phyloP scores from a whole-genome alignment of 495 filamentous ascomycete species.

The Letharia lupina region DNA sequence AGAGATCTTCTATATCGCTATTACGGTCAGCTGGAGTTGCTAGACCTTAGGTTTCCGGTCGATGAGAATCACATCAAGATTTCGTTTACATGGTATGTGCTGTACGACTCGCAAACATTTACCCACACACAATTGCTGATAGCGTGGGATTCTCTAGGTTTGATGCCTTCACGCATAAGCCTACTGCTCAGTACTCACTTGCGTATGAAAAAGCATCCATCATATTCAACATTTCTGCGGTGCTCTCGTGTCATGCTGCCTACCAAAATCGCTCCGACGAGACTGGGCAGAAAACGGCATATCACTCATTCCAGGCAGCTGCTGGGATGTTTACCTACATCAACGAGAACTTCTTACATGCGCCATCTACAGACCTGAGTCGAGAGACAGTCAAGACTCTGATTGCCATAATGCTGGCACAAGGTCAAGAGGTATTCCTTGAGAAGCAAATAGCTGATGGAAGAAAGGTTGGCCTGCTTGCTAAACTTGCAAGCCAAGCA shows the following conservation, averaged over 20 bases:
- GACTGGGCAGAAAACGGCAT: constrained; percentile 85
- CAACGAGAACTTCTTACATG: constrained; percentile 98
- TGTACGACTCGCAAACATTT: not conserved
- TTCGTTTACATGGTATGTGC: constrained; percentile 84
- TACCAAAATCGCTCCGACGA: constrained; percentile 89
- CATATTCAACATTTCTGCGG: constrained; percentile 98
- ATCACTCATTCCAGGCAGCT: constrained; percentile 95
- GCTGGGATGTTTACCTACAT: constrained; percentile 99
- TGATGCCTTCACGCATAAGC: constrained; percentile 95
- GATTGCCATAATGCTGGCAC: constrained; percentile 86
- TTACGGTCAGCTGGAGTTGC: constrained; percentile 89
- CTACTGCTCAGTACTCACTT: constrained; percentile 89
- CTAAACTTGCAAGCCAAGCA: constrained; percentile 87
- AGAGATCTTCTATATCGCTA: constrained; percentile 93
- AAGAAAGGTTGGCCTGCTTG: constrained; percentile 87
- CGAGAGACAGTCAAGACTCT: constrained; percentile 90
- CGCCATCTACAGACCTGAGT: constrained; percentile 88
- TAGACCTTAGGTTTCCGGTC: constrained; percentile 92
- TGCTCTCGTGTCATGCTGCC: constrained; percentile 91
- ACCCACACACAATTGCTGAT: constrained; percentile 12
- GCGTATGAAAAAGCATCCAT: constrained; percentile 98
- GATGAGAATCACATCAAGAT: constrained; percentile 99
- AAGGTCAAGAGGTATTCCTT: constrained; percentile 92
- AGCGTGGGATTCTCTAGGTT: constrained; percentile 52
- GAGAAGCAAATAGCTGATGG: constrained; percentile 91